Conservation (phyloP, 2,329 filamentous ascomycete genomes). For the Trichoderma guizhouense region DNA sequence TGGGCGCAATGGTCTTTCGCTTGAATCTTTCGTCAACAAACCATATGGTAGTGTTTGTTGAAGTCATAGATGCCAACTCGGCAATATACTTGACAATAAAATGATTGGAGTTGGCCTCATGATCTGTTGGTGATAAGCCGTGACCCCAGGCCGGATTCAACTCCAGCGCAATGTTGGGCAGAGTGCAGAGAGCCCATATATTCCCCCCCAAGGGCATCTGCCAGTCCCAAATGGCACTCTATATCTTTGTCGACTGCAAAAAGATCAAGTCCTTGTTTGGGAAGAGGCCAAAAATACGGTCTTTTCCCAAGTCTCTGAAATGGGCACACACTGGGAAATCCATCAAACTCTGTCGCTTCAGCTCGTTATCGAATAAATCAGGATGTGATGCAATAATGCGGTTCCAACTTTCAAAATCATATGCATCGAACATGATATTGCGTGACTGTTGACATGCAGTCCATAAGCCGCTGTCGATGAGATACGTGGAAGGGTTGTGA, state of each 20-base stretch:
- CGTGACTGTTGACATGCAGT: background rate
- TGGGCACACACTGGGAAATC: background rate
- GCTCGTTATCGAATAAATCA: background rate
- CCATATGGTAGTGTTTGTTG: background rate
- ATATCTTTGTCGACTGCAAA: background rate
- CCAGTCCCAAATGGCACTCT: background rate
- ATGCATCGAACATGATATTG: background rate
- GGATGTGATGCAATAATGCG: background rate
- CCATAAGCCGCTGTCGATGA: background rate
- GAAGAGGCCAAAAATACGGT: background rate
- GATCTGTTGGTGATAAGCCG: background rate
- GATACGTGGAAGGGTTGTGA: background rate
- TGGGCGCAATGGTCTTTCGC: background rate
- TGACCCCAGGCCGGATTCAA: background rate
- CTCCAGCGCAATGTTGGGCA: background rate
- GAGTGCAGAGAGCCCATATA: background rate
- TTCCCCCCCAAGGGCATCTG: background rate
- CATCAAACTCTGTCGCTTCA: background rate
- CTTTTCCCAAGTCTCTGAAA: background rate
- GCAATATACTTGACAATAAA: background rate
- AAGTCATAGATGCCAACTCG: background rate
- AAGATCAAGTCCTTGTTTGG: background rate
- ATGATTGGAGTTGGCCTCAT: background rate
- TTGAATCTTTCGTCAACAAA: background rate
- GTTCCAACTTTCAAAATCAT: background rate